Percentiles rank a stretch among this genome's conserved stretches.
phyloP scores from a whole-genome alignment of 192 early-diverging fungal genomes.

The Phlyctochytrium bullatum region DNA sequence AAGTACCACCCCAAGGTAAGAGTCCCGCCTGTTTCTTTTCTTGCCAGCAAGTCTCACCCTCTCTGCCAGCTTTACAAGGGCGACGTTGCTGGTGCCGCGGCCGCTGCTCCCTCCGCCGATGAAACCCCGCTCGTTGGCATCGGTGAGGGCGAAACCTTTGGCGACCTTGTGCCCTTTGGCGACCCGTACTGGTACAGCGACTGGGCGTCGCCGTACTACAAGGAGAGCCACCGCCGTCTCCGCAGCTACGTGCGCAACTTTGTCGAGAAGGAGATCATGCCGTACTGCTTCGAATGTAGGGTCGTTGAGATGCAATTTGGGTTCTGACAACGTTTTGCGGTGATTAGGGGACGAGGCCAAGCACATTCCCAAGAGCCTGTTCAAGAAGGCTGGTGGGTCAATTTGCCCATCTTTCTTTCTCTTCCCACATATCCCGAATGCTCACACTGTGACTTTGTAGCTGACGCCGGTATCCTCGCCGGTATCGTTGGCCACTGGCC shows the following conservation, averaged over 20 bases:
- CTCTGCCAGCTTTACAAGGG: background rate
- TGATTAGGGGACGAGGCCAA: conserved; percentile 73
- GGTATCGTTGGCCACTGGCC: conserved; percentile 50
- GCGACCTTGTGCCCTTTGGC: conserved; percentile 72
- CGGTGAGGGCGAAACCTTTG: conserved; percentile 59
- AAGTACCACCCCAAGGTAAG: conserved; percentile 54
- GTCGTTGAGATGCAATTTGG: background rate
- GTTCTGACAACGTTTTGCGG: background rate
- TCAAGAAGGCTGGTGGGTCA: conserved; percentile 59
- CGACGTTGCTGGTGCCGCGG: conserved; percentile 15
- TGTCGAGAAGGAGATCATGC: conserved; percentile 79
- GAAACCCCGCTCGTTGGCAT: conserved; percentile 17
- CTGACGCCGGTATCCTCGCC: conserved; percentile 67
- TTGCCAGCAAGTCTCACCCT: background rate
- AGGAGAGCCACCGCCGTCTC: conserved; percentile 64
- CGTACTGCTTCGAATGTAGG: conserved; percentile 65
- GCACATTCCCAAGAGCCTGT: conserved; percentile 66
- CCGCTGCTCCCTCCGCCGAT: background rate
- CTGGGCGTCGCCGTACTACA: conserved; percentile 71
- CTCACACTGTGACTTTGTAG: conserved; percentile 14
- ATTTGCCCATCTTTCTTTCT: too few relatives aligned
- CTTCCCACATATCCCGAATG: too few relatives aligned
- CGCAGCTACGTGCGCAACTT: conserved; percentile 63
- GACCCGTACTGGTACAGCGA: conserved; percentile 74
- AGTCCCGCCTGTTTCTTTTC: background rate